phyloP scores from a whole-genome alignment of 805 yeast genomes.

The Sugiyamaella floridensis region DNA sequence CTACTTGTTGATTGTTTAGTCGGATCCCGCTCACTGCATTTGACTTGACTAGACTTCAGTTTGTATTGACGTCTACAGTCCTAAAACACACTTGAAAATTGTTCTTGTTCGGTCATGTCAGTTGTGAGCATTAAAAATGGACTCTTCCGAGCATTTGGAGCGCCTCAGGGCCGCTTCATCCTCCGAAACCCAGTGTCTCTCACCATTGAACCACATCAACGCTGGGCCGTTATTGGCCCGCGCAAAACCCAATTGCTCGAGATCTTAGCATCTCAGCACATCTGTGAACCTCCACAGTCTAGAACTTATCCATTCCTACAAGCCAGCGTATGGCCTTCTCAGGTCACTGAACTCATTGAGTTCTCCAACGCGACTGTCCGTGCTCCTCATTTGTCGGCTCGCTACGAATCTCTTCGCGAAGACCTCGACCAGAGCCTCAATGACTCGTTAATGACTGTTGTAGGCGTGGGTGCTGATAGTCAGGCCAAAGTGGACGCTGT shows the following conservation, averaged over 20 bases:
- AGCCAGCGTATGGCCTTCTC: constrained; percentile 39
- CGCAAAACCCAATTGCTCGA: constrained; percentile 49
- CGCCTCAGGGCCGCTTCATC: constrained; percentile 17
- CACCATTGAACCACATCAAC: constrained; percentile 34
- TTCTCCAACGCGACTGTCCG: constrained; percentile 40
- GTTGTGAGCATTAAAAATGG: constrained; percentile 2
- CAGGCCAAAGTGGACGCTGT: constrained; percentile 37
- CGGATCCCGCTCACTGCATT: too few species aligned
- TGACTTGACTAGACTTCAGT: too few species aligned
- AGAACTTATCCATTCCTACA: constrained; percentile 50
- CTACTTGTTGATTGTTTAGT: too few species aligned
- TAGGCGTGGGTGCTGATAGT: constrained; percentile 21
- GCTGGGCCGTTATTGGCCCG: constrained; percentile 53
- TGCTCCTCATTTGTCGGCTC: constrained; percentile 72
- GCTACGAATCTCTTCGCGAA: constrained; percentile 84
- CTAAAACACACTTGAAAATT: too few species aligned
- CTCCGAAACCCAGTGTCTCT: constrained; percentile 40
- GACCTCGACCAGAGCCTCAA: constrained; percentile 68
- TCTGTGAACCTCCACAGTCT: constrained; percentile 46
- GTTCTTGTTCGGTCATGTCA: constrained; percentile 6
- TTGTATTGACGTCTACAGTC: too few species aligned
- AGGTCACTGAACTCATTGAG: constrained; percentile 38
- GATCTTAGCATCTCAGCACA: constrained; percentile 48
- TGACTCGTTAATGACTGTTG: constrained; percentile 42
- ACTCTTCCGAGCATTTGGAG: constrained; percentile 3